Evolutionary conservation across 2,329 filamentous ascomycete species (phyloP).

Genomic region (Epichloe uncinata): DNA sequence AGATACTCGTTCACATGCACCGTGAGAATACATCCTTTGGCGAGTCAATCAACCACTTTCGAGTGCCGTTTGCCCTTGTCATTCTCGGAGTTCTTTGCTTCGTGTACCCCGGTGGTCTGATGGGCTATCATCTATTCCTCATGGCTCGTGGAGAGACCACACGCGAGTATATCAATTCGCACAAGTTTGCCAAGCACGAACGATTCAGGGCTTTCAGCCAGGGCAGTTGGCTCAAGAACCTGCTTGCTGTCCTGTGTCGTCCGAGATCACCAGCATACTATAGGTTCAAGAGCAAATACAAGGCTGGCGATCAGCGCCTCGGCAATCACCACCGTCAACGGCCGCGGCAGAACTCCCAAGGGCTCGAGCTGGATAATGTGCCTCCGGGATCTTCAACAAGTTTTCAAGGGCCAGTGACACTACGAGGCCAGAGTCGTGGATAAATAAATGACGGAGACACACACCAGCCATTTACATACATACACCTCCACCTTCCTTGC

Average conservation of each 20-base stretch:
- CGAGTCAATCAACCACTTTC: conserved; percentile 53
- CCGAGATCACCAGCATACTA: conserved; percentile 83
- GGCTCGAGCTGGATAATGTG: conserved; percentile 63
- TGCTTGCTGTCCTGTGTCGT: conserved; percentile 65
- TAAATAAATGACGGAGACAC: neutral
- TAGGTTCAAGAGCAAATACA: conserved; percentile 65
- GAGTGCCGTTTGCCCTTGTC: conserved; percentile 77
- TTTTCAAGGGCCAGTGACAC: conserved; percentile 41
- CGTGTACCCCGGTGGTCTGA: conserved; percentile 71
- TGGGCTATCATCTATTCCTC: conserved; percentile 82
- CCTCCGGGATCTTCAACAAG: conserved; percentile 25
- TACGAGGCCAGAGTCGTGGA: conserved; percentile 24
- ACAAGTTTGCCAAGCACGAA: conserved; percentile 88
- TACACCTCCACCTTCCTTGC: neutral
- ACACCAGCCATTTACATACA: neutral
- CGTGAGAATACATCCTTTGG: conserved; percentile 54
- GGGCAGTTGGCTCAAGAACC: conserved; percentile 61
- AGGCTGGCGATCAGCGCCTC: conserved; percentile 74
- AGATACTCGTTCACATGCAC: conserved; percentile 60
- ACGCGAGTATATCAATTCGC: conserved; percentile 86
- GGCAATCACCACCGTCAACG: conserved; percentile 32
- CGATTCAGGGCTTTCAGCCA: conserved; percentile 85
- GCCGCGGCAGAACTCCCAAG: conserved; percentile 36
- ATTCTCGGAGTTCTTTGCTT: conserved; percentile 66
- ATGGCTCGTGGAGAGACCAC: conserved; percentile 89